Evolutionary conservation across 345 rosid species (phyloP), one percentile per base, ranked within the genome.

Genomic region (Hibiscus trionum): DNA sequence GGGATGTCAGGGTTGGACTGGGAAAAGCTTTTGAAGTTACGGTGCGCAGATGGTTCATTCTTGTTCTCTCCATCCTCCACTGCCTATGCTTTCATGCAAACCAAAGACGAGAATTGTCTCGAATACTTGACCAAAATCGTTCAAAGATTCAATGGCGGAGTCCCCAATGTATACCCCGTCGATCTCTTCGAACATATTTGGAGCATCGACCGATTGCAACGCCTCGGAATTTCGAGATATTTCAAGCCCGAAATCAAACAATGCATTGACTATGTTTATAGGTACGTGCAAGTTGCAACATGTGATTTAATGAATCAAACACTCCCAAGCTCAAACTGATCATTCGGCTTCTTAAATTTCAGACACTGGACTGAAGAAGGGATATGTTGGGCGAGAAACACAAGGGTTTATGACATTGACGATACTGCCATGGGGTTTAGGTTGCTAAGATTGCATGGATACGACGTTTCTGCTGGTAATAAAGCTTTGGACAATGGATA

Each of bases 371-470:
- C 83, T 16, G 87, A 89, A 31, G 75, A 88, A 16, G 99, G 97
- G 14, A 92, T 95, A 33, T 90, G 99, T 37, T 37, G 42, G 42
- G 42, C 42, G 94, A 89, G 97, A 76, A 86, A 91, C 74, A 78
- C 97, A 5, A 46, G 56, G 49, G 88, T 95, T 49, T 90, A 81
- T 53, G 99, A 95, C 44, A 82, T 95, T 49, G 99, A 95, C 42
- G 97, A 92, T 71, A 95, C 98, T 0, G 84, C 99, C 44, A 95
- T 95, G 99, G 99, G 90, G 24, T 95, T 95, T 78, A 81, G 98
- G 63, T 75, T 90, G 15, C 72, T 92, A 37, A 85, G 99, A 75
- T 80, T 86, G 50, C 84, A 89, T 69, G 99, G 98, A 39, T 78
- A 88, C 75, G 75, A 85, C 2, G 94, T 95, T 73, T 89, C 94